phyloP scores from a whole-genome alignment of 345 rosid genomes.

The Streptanthus diversifolius region DNA sequence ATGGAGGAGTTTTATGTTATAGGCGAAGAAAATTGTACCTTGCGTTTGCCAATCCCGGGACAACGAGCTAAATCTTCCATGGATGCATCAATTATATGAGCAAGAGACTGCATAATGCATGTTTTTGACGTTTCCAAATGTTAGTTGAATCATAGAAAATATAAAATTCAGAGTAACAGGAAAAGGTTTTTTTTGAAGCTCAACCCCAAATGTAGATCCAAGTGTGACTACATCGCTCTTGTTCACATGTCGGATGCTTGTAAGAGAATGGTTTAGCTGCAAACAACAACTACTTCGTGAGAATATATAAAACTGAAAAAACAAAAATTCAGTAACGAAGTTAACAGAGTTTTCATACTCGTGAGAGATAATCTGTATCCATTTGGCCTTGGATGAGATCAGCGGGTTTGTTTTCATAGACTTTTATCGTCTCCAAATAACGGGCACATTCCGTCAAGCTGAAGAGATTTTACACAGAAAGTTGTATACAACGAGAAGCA shows the following conservation, averaged over 20 bases:
- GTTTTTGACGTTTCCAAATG: background rate
- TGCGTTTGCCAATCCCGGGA: constrained; percentile 94
- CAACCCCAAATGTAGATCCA: constrained; percentile 92
- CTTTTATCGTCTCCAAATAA: constrained; percentile 90
- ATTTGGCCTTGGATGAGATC: constrained; percentile 92
- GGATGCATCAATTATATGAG: constrained; percentile 85
- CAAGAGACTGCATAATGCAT: constrained; percentile 56
- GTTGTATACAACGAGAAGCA: constrained; percentile 3
- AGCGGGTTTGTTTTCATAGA: constrained; percentile 92
- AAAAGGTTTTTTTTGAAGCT: background rate
- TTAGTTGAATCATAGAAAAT: background rate
- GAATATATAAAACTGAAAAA: background rate
- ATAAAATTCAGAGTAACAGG: background rate
- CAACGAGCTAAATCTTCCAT: constrained; percentile 94
- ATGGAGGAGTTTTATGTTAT: background rate
- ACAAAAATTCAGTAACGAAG: background rate
- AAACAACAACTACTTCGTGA: constrained; percentile 11
- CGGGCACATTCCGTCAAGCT: constrained; percentile 97
- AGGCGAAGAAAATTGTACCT: constrained; percentile 41
- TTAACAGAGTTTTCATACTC: constrained; percentile 42
- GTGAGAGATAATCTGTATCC: constrained; percentile 84
- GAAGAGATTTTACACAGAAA: background rate
- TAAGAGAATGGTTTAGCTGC: constrained; percentile 74
- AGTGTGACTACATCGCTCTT: constrained; percentile 95
- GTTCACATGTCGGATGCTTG: constrained; percentile 75